Evolutionary conservation across 345 rosid species (phyloP), one percentile per base, ranked within the genome.

Genomic region (Hypericum androsaemum): DNA sequence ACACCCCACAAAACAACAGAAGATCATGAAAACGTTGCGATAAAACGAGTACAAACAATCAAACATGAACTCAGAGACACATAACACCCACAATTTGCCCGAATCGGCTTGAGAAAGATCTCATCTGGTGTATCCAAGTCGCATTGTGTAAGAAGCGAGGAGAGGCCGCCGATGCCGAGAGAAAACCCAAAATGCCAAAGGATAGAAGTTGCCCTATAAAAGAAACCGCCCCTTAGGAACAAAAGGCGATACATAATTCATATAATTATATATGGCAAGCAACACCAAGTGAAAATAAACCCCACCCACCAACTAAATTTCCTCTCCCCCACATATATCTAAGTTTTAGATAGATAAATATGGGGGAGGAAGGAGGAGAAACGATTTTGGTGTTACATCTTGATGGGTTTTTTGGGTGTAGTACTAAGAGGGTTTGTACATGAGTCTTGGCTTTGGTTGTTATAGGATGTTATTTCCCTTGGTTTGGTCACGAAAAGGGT

Each of bases 201-300:
- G 77, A 73, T 73, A 54, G 73, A 79, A 68, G 75, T 68, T 79
- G 79, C 84, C 84, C 84, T 74, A 42, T 37, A 63, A 52, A 46
- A 64, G 63, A 73, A 53, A 57, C 53, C 55, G 50, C 66, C 66
- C 45, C 17, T 41, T 3, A 55, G 38, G 32, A 22, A 22, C 32
- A 22, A 22, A 45, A 37, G 49, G 47, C 38, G 52, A 47, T 66
- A 54, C 64, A 52, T 54, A 64, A 39, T 43, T n/a, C 14, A 49
- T 39, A 41, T 39, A 12, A 35, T 43, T 41, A 37, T 3, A 11
- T 42, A 40, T 57, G 22, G 7, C 53, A 43, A n/a, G 39, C 12
- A 10, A 41, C 15, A 2, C 12, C n/a, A 41, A 41, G 12, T 6
- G 8, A 6, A 6, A 10, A 32, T 7, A 5, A 6, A 5, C 7